Base-by-base conservation (phyloP, 2,329 filamentous ascomycete genomes). In the Sclerotinia borealis region DNA sequence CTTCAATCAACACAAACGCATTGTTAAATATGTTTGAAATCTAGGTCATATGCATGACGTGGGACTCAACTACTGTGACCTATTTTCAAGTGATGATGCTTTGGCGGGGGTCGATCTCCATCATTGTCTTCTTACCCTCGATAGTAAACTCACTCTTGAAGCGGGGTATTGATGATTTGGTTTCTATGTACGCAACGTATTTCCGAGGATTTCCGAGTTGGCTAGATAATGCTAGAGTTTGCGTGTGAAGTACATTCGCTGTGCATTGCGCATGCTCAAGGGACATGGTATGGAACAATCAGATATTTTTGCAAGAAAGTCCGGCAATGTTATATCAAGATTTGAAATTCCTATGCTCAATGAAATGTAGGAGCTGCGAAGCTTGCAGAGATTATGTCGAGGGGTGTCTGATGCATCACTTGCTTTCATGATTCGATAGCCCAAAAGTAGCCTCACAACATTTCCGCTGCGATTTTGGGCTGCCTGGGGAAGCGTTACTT, bases 261-360 rank as follows among this genome's bases (percentile, higher is more conserved):
- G 31, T 25, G n/a, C 15, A 2, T 29, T 9, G 34, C 34, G n/a
- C 54, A 29, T 25, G 27, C 7, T 45, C 19, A 58, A 19, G 15
- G 8, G 36, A 31, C 25, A 31, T 11, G 34, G 25, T 4, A 34
- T 4, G 11, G 9, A 56, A 58, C 13, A 58, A 45, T 58, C 39
- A 58, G 19, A 36, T 25, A 31, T 19, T 52, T 17, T 22, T 36
- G 39, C 27, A 58, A 1, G 29, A 45, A 13, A 58, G 29, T 22
- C 39, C 34, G 54, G 29, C 39, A 58, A 45, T 34, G 29, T 58
- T 39, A 31, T 58, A 58, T 58, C 54, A 36, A 58, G 29, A 45
- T 47, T 58, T 58, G 39, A 36, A 45, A 58, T 58, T 58, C 39
- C 54, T 58, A 45, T 58, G 39, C 29, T 58, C 54, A 34, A 45